Conservation (phyloP, 257 asterid genomes). For the Plectranthus barbatus region DNA sequence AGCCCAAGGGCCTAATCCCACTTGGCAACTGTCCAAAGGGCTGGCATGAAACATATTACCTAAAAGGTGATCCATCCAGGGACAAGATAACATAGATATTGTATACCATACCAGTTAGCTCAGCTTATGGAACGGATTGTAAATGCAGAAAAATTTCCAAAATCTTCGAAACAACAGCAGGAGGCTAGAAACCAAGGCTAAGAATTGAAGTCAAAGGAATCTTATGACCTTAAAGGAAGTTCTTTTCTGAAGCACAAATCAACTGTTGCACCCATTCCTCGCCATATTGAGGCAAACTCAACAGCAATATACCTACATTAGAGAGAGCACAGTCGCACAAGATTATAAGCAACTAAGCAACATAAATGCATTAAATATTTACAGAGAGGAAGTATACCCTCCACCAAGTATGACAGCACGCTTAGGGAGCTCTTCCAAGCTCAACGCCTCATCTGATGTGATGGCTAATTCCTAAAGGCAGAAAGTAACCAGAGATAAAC, state of each 20-base stretch:
- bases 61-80: too few relatives aligned
- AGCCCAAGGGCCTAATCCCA: too few relatives aligned
- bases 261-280: constrained; percentile 92
- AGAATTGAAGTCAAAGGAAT: neutral
- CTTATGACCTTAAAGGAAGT: constrained; percentile 80
- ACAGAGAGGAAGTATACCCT: constrained; percentile 46
- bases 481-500: constrained; percentile 1
- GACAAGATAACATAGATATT: too few relatives aligned
- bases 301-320: constrained; percentile 83
- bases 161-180: neutral
- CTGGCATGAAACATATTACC: too few relatives aligned
- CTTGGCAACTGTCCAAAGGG: too few relatives aligned
- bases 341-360: constrained; percentile 12
- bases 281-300: constrained; percentile 99
- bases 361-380: neutral
- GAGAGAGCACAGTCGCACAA: constrained; percentile 2
- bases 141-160: neutral
- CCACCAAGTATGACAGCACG: constrained; percentile 84
- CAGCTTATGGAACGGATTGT: neutral
- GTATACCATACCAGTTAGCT: neutral
- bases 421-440: constrained; percentile 94
- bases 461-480: constrained; percentile 72
- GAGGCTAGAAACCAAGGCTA: neutral
- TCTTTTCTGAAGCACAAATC: constrained; percentile 86
- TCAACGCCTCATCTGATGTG: constrained; percentile 98